phyloP scores from a whole-genome alignment of 2,329 filamentous ascomycete species.

The Sclerotinia minor region DNA sequence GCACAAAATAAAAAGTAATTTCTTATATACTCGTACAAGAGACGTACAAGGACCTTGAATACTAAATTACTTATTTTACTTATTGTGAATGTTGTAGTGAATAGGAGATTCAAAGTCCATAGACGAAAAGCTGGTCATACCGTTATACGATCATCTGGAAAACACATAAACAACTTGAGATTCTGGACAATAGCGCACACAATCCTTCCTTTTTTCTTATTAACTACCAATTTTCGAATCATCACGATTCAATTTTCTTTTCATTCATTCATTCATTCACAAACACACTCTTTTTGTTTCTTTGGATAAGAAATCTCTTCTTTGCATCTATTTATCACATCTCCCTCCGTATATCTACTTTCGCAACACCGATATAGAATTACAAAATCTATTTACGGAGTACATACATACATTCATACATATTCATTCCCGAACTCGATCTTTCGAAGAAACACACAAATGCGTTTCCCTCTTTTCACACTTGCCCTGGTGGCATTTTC shows the following conservation, averaged over 20 bases:
- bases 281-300: conserved; percentile 17
- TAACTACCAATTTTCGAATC: neutral
- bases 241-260: conserved; percentile 7
- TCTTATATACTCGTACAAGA: conserved; percentile 3
- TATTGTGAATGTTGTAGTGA: neutral
- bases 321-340: neutral
- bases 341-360: neutral
- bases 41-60: neutral
- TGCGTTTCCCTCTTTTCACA: conserved; percentile 23
- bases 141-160: neutral
- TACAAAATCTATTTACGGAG: neutral
- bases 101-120: conserved; percentile 17
- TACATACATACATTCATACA: neutral
- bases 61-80: neutral
- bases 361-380: neutral
- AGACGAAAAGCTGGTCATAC: neutral
- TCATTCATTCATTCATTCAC: conserved; percentile 7
- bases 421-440: conserved; percentile 3
- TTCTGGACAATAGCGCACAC: neutral
- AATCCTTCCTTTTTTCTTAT: conserved; percentile 1
- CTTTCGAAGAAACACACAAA: neutral
- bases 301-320: neutral
- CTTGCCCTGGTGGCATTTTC: conserved; percentile 29
- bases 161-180: conserved; percentile 7
- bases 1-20: conserved; percentile 5